phyloP scores from a whole-genome alignment of 352 stramenopile genomes.

The Pythium pectinolyticum region DNA sequence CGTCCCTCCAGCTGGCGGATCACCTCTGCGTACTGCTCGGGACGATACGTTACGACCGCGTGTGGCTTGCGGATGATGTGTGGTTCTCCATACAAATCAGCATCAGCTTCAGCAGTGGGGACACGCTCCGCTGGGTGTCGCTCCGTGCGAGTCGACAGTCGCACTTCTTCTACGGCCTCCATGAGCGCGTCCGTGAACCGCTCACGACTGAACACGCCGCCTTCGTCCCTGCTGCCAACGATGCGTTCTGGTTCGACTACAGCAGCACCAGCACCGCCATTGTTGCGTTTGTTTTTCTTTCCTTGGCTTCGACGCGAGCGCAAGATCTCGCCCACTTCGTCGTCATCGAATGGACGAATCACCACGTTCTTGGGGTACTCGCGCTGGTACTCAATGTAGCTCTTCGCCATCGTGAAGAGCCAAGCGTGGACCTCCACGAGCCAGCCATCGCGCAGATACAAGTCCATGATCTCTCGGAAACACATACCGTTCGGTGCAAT shows the following conservation, averaged over 20 bases:
- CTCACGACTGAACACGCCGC: too few relatives aligned
- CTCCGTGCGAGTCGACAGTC: neutral
- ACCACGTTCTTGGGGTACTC: slow-evolving; percentile 26
- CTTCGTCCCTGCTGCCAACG: too few relatives aligned
- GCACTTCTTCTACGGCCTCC: neutral
- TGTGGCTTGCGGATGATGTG: neutral
- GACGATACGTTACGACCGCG: neutral
- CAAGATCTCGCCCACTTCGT: slow-evolving; percentile 16
- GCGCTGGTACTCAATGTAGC: slow-evolving; percentile 35
- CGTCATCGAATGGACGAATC: slow-evolving; percentile 36
- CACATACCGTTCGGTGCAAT: slow-evolving; percentile 34
- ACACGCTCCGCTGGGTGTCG: neutral
- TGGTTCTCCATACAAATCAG: neutral
- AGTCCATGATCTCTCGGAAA: slow-evolving; percentile 33
- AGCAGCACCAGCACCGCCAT: too few relatives aligned
- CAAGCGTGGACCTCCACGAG: slow-evolving; percentile 43
- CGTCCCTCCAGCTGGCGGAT: slow-evolving; percentile 12
- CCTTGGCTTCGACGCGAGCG: slow-evolving; percentile 1
- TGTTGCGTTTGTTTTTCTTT: neutral
- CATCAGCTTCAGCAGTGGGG: neutral
- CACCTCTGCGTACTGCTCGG: slow-evolving; percentile 6
- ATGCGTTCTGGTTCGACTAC: too few relatives aligned
- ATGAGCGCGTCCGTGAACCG: neutral
- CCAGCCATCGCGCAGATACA: slow-evolving; percentile 40
- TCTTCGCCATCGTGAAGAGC: slow-evolving; percentile 34